A percentile compares a stretch with the other conserved stretches of the same genome.
Evolutionary conservation across 495 filamentous ascomycete species (phyloP).

Genomic region (Neurospora sp.): DNA sequence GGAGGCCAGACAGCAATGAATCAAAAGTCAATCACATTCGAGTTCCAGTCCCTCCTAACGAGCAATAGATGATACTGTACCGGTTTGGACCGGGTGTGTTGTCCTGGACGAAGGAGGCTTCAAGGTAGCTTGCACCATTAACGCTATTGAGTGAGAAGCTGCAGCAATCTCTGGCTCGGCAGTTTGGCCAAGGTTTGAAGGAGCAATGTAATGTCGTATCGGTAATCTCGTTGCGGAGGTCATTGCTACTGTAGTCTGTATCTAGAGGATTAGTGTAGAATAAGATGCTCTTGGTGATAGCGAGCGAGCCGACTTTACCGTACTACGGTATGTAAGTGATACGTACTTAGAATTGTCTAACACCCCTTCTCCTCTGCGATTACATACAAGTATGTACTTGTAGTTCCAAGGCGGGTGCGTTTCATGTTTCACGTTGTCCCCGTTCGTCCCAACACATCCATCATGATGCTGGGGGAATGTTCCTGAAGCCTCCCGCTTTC

Average conservation of each 20-base stretch:
- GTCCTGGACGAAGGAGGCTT: not conserved
- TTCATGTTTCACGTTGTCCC: not conserved
- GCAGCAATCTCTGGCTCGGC: not conserved
- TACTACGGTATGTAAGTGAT: not conserved
- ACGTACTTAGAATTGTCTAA: not conserved
- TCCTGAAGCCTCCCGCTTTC: not conserved
- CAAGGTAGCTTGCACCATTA: not conserved
- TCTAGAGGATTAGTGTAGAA: not conserved
- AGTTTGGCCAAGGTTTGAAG: not conserved
- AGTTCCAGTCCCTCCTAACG: not conserved
- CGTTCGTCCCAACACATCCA: not conserved
- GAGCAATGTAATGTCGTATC: not conserved
- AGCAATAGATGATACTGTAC: not conserved
- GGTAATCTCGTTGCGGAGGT: not conserved
- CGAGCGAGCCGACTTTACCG: not conserved
- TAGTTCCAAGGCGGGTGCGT: not conserved
- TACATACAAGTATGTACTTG: too few species aligned
- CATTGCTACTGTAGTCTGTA: not conserved
- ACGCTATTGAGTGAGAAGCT: not conserved
- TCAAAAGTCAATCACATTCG: not conserved
- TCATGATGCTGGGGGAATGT: not conserved
- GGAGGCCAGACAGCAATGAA: not conserved
- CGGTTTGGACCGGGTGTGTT: not conserved
- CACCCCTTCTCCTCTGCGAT: not conserved
- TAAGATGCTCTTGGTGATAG: not conserved